Percentiles rank a stretch among this genome's conserved stretches.
Evolutionary conservation across 2,329 filamentous ascomycete species (phyloP).

Genomic region (Verticillium isaacii): DNA sequence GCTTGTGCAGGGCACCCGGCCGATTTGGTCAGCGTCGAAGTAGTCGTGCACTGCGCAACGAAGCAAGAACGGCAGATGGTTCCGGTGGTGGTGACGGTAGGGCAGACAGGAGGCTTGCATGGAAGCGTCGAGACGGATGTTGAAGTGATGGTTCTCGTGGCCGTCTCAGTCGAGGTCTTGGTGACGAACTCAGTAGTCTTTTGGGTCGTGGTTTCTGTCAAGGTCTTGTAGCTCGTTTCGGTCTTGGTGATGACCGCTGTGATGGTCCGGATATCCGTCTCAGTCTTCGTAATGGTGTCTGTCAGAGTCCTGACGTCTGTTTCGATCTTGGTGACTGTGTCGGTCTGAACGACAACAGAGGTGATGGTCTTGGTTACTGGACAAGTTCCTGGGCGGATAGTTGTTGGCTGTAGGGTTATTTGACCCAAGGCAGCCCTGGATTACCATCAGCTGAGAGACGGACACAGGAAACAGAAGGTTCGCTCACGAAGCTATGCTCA

Average conservation of each 20-base stretch:
- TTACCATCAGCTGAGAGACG: neutral
- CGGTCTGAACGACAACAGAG: neutral
- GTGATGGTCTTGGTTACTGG: neutral
- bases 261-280: neutral
- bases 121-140: conserved; percentile 3
- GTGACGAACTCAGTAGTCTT: neutral
- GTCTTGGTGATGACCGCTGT: neutral
- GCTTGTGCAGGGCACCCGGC: conserved; percentile 24
- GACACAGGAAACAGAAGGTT: neutral
- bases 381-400: conserved; percentile 2
- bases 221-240: neutral
- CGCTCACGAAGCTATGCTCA: neutral
- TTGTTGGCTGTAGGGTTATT: conserved; percentile 5
- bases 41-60: conserved; percentile 21
- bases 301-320: conserved; percentile 1
- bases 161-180: neutral
- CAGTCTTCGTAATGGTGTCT: neutral
- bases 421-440: conserved; percentile 1
- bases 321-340: neutral
- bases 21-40: conserved; percentile 22
- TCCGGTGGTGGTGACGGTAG: conserved; percentile 24
- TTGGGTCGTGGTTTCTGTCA: neutral
- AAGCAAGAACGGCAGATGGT: conserved; percentile 27
- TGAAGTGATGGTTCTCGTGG: conserved; percentile 1
- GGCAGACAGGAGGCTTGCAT: conserved; percentile 15